Evolutionary conservation across 1,284 basidiomycete species (phyloP), one percentile per base, ranked within the genome.

Genomic region (Chalciporus sp.): DNA sequence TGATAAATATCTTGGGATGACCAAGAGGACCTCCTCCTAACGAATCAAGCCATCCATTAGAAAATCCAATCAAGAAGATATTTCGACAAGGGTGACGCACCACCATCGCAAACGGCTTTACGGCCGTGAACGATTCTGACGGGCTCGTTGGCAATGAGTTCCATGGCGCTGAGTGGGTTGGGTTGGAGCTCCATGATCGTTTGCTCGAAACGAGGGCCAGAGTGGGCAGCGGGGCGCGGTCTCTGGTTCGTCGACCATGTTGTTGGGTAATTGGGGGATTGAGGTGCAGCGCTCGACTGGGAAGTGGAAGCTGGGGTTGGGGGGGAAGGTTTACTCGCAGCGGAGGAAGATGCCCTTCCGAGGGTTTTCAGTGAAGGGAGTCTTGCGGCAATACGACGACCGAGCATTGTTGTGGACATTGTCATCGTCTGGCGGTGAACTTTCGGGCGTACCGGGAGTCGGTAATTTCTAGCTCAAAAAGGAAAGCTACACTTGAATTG

Each of bases 1-100:
- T 98, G 74, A 98, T 96, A 70, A 85, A 98, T 61, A 98, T 88
- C 79, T 94, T 95, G 14, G 96, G 96, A 72, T 99, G 96, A 44
- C 96, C 96, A 31, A 99, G 82, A 47, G 96, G 85, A n/a, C 96
- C 96, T 72, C 86, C 88, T 73, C 95, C 95, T 98, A 61, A 16
- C 8, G 12, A 53, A 48, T 14, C 39, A 29, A 54, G 23, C 47
- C 26, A 47, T 26, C 19, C 27, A 35, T 71, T 50, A 69, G 52
- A n/a, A 12, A 40, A n/a, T n/a, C 49, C 51, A 35, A 52, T 11
- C 5, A 40, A 47, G 49, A 7, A 39, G 14, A 42, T n/a, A 46
- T 42, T 26, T 17, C 41, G 47, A 20, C 35, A 7, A 37, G n/a
- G n/a, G 45, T 29, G n/a, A 75, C 91, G 66, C 64, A 96, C 95